Evolutionary conservation across 768 basidiomycete species (phyloP).

Genomic region (Basidioascus undulatus): DNA sequence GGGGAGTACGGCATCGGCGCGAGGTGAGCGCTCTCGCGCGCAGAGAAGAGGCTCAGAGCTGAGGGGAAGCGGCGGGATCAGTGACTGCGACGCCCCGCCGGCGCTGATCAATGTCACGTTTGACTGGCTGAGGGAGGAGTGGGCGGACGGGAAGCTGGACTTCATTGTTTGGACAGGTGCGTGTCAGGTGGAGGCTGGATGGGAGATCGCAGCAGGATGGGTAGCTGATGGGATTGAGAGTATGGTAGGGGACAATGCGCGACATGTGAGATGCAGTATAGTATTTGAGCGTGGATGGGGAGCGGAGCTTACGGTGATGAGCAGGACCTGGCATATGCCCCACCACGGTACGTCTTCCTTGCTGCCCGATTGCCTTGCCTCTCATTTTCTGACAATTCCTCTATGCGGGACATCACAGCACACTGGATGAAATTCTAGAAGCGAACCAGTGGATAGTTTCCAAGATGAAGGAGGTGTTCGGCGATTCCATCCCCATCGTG

Average conservation of each 20-base stretch:
- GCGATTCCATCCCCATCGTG: constrained; percentile 43
- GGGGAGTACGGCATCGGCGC: no score
- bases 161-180: constrained; percentile 57
- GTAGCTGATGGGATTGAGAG: no score
- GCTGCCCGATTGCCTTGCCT: constrained; percentile 1
- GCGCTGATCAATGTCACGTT: constrained; percentile 57
- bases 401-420: constrained; percentile 25
- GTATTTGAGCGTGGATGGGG: no score
- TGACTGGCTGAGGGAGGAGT: constrained; percentile 50
- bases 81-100: constrained; percentile 61
- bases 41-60: no score
- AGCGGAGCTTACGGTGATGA: no score
- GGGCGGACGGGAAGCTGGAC: constrained; percentile 63
- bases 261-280: no score
- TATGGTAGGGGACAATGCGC: no score
- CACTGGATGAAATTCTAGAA: constrained; percentile 50
- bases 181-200: no score
- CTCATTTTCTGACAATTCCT: neutral
- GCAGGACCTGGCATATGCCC: no score
- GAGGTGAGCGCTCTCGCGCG: no score
- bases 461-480: constrained; percentile 52
- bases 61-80: no score
- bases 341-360: neutral
- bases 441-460: constrained; percentile 39
- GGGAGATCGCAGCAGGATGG: no score